Conservation (phyloP, 306 rosid genomes). For the Morella rubra region DNA sequence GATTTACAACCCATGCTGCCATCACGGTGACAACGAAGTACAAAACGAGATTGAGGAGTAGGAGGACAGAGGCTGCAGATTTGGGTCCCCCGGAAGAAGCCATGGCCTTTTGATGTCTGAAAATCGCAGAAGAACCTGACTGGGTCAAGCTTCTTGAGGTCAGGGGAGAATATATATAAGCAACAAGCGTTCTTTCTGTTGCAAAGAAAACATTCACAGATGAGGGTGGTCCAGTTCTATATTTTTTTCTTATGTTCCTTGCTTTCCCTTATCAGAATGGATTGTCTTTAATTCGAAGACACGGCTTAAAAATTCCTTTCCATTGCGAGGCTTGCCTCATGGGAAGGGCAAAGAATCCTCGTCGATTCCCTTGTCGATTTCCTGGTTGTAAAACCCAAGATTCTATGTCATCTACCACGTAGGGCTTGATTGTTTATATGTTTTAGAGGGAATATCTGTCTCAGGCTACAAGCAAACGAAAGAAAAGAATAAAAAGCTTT, state of each 20-base stretch:
- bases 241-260: conserved; percentile 28
- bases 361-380: conserved; percentile 33
- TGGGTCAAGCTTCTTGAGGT: conserved; percentile 8
- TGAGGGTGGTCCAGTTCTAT: background rate
- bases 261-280: conserved; percentile 20
- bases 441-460: conserved; percentile 22
- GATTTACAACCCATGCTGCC: conserved; percentile 86
- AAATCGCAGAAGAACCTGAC: conserved; percentile 24
- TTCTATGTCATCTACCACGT: background rate
- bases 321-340: conserved; percentile 41
- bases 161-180: conserved; percentile 22
- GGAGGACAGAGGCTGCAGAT: conserved; percentile 59
- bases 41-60: conserved; percentile 57
- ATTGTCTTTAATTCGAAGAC: conserved; percentile 50
- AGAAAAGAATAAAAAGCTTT: conserved; percentile 16
- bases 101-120: conserved; percentile 44
- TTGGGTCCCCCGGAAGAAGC: conserved; percentile 60
- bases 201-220: conserved; percentile 19
- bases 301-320: conserved; percentile 53
- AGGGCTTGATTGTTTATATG: background rate
- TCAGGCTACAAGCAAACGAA: conserved; percentile 8
- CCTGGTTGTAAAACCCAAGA: background rate
- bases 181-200: conserved; percentile 16
- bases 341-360: conserved; percentile 26
- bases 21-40: conserved; percentile 61